A percentile compares a stretch with the other conserved stretches of the same genome.
Conservation (phyloP, 2,329 filamentous ascomycete species). For the Thelonectria rubi region DNA sequence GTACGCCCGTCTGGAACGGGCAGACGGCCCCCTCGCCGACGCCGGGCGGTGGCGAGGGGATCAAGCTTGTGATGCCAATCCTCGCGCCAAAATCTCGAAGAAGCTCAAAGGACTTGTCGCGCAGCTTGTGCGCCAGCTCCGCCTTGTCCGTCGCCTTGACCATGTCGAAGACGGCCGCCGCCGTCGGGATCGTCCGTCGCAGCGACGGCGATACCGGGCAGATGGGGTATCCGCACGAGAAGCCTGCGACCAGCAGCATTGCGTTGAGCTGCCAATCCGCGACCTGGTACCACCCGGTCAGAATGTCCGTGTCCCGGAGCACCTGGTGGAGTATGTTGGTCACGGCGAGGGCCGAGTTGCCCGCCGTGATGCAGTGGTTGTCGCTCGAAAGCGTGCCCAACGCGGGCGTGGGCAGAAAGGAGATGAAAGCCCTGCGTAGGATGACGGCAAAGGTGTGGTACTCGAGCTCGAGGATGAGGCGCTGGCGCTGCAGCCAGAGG, state of each 20-base stretch:
- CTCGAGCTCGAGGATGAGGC: conserved; percentile 53
- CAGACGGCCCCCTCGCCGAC: background rate
- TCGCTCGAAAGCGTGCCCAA: conserved; percentile 40
- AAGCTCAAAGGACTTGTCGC: conserved; percentile 26
- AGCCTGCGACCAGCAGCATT: conserved; percentile 32
- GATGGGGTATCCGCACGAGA: conserved; percentile 40
- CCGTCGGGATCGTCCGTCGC: conserved; percentile 27
- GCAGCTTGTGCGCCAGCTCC: conserved; percentile 23
- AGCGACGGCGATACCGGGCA: conserved; percentile 35
- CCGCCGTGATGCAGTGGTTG: conserved; percentile 37
- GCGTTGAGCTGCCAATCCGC: conserved; percentile 43
- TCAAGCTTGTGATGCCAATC: conserved; percentile 31
- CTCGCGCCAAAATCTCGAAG: conserved; percentile 34
- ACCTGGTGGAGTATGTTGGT: conserved; percentile 43
- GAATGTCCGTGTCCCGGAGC: conserved; percentile 38
- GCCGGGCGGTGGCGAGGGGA: background rate
- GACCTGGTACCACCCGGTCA: conserved; percentile 43
- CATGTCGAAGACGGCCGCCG: conserved; percentile 31
- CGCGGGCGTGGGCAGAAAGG: conserved; percentile 45
- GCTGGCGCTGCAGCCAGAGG: conserved; percentile 53
- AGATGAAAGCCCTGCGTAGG: conserved; percentile 52
- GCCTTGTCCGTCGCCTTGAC: conserved; percentile 9
- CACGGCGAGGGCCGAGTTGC: conserved; percentile 41
- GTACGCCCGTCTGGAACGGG: background rate
- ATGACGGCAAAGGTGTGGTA: conserved; percentile 53